These are phyloP conservation scores for Sporobolomyces phaffii DNA, from an alignment of 768 basidiomycete genomes.

Conservation along the genomic window DNA sequence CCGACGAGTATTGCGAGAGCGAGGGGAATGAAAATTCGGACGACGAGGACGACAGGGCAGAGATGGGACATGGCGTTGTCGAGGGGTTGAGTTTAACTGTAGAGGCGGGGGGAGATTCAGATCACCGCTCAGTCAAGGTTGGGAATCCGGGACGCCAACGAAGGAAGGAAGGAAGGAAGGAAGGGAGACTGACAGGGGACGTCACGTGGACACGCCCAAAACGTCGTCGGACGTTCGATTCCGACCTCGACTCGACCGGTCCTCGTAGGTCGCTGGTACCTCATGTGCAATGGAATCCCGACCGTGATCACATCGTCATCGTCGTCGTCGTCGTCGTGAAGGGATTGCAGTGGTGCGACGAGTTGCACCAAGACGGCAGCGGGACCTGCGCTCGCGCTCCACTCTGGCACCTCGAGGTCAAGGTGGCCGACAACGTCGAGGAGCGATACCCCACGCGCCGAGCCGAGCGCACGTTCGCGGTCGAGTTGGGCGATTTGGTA, in stretches of 20 bases:
- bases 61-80: neutral
- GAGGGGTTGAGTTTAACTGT: too few species aligned
- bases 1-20: neutral
- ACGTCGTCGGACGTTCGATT: neutral
- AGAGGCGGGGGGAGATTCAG: too few species aligned
- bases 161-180: too few species aligned
- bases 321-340: neutral
- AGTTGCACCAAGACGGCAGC: neutral
- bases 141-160: too few species aligned
- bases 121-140: too few species aligned
- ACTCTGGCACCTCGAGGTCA: neutral
- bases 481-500: conserved; percentile 1
- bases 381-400: neutral
- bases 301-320: neutral
- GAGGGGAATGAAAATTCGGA: neutral
- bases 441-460: neutral
- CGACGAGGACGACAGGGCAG: neutral
- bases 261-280: neutral
- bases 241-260: neutral
- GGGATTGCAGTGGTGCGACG: neutral
- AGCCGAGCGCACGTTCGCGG: neutral
- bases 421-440: neutral
- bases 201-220: conserved; percentile 5
- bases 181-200: too few species aligned
- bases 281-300: neutral